phyloP scores from a whole-genome alignment of 179 eudicot species.

The Silene coronaria region DNA sequence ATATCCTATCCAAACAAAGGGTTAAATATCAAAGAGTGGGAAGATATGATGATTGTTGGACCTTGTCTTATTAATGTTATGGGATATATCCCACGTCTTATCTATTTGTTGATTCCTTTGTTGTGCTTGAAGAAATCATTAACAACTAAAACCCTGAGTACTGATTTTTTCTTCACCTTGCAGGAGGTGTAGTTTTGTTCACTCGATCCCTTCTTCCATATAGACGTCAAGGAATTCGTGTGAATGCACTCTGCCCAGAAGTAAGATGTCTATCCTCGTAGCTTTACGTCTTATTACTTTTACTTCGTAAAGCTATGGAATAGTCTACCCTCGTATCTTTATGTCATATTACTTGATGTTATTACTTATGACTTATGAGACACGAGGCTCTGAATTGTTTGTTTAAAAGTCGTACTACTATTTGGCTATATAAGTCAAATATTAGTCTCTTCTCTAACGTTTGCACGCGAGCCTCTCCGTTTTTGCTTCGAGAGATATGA shows the following conservation, averaged over 20 bases:
- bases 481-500: background rate
- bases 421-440: background rate
- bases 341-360: background rate
- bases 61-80: constrained; percentile 4
- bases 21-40: background rate
- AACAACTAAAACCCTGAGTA: background rate
- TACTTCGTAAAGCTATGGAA: background rate
- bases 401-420: background rate
- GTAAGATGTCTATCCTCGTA: constrained; percentile 35
- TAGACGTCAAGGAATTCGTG: constrained; percentile 75
- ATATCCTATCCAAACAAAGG: background rate
- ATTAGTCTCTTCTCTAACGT: background rate
- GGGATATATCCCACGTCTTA: background rate
- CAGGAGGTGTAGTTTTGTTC: constrained; percentile 85
- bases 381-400: background rate
- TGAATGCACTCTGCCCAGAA: constrained; percentile 94
- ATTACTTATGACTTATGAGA: background rate
- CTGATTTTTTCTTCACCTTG: constrained; percentile 6
- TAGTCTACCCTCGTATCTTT: constrained; percentile 11
- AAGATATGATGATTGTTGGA: background rate
- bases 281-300: background rate
- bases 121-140: background rate
- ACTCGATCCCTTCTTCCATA: constrained; percentile 68
- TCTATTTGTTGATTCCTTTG: background rate
- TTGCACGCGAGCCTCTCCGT: background rate